phyloP scores from a whole-genome alignment of 257 asterid genomes.

The Gentiana dahurica region DNA sequence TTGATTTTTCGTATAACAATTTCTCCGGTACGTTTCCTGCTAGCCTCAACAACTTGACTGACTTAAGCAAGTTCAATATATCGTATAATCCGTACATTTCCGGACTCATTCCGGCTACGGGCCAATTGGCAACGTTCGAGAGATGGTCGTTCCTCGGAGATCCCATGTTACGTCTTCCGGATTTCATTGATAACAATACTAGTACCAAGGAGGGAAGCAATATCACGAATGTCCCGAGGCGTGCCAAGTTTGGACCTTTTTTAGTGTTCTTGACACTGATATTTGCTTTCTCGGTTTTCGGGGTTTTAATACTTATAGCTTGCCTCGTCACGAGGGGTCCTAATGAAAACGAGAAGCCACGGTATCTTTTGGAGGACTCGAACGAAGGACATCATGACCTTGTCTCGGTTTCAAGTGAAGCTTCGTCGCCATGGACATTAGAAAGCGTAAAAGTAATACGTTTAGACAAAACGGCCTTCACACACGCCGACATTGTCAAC shows the following conservation, averaged over 20 bases:
- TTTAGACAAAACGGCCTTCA: conserved; percentile 59
- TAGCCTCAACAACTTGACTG: conserved; percentile 30
- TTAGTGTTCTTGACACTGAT: conserved; percentile 33
- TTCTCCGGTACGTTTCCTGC: conserved; percentile 37
- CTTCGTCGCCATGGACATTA: conserved; percentile 65
- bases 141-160: conserved; percentile 63
- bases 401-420: conserved; percentile 34
- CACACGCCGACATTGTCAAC: conserved; percentile 66
- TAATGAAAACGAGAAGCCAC: conserved; percentile 8
- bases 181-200: conserved; percentile 39
- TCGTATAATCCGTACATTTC: conserved; percentile 64
- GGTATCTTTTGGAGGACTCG: conserved; percentile 36
- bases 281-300: conserved; percentile 47
- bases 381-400: conserved; percentile 26
- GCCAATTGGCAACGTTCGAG: conserved; percentile 64
- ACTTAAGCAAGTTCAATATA: conserved; percentile 28
- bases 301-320: conserved; percentile 35
- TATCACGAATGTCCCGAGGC: background rate
- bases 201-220: conserved; percentile 2
- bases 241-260: conserved; percentile 19
- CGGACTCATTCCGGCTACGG: conserved; percentile 49
- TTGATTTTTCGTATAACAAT: conserved; percentile 40
- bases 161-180: conserved; percentile 54
- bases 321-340: conserved; percentile 48
- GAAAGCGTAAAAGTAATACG: conserved; percentile 58